Percentiles rank a stretch among this genome's conserved stretches.
These are phyloP conservation scores for Aciculosporium take DNA, from an alignment of 2,329 filamentous ascomycete species.

Conservation along the genomic window DNA sequence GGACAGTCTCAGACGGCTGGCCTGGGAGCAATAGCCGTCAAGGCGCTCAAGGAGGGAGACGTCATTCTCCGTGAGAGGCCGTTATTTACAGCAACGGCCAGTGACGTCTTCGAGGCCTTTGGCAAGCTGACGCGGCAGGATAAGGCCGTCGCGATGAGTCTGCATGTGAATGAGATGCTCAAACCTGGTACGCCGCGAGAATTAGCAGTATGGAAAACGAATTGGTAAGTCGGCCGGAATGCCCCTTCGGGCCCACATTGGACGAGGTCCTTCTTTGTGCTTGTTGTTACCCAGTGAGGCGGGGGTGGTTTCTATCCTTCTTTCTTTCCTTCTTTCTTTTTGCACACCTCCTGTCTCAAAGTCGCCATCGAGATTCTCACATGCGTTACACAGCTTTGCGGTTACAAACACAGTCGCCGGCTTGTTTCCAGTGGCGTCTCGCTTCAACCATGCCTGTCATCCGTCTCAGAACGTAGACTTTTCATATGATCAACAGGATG, in stretches of 20 bases:
- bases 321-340: neutral
- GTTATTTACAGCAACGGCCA: constrained; percentile 20
- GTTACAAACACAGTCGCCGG: constrained; percentile 20
- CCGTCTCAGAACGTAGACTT: constrained; percentile 30
- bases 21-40: constrained; percentile 30
- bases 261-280: neutral
- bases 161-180: constrained; percentile 22
- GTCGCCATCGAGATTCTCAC: neutral
- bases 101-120: constrained; percentile 21
- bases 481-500: constrained; percentile 19
- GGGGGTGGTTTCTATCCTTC: too few relatives aligned
- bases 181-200: constrained; percentile 16
- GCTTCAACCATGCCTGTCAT: constrained; percentile 45
- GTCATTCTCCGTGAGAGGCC: constrained; percentile 31
- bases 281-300: too few relatives aligned
- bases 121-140: constrained; percentile 17
- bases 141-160: constrained; percentile 20
- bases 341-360: neutral
- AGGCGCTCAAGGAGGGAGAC: constrained; percentile 22
- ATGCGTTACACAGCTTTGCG: constrained; percentile 7
- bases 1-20: constrained; percentile 19
- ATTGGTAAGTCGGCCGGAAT: constrained; percentile 25
- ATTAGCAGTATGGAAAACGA: constrained; percentile 29
- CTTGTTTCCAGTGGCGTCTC: constrained; percentile 35
- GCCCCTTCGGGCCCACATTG: neutral